Base-by-base conservation (phyloP, 2,329 filamentous ascomycete genomes). In the Cordyceps farinosa region DNA sequence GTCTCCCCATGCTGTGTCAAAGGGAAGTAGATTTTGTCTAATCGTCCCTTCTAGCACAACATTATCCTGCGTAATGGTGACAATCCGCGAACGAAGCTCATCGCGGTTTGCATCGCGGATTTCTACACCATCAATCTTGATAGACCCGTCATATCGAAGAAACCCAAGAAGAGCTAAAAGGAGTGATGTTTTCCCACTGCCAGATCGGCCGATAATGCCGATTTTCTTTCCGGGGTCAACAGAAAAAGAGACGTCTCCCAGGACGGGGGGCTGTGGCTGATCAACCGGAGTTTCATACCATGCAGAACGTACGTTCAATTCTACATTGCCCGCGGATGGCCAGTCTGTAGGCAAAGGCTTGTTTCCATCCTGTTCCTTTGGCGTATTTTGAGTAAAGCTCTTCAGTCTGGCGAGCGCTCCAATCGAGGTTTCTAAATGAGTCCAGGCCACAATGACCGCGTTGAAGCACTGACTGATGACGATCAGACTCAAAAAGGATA, bases 81-180 rank as follows among this genome's bases (percentile, higher is more conserved):
- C 44, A 9, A 60, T 60, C 13, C 57, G 57, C 15, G 57, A 40
- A 22, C 57, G 57, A 13, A 60, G 36, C 45, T 42, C 47, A n/a
- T 60, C 34, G 27, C 34, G 48, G 7, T 17, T 34, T 30, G 47
- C 22, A 8, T 42, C 57, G 13, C 32, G 22, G 47, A 60, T 51
- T 11, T 60, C 57, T n/a, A 60, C 47, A 27, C 57, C 57, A 34
- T 60, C 57, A 29, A 60, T 60, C 27, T 17, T 44, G 57, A 60
- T 45, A 3, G 40, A 38, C 11, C 57, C 57, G 11, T 40, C 29
- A 29, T 60, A 60, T 6, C 42, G 32, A 32, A 60, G 36, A 15
- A 51, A 52, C 7, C 47, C 47, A 7, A 60, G 57, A 30, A 60
- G 57, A 4, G 57, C 40, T 6, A 52, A 5, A 22, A 60, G 36